Evolutionary conservation across 768 basidiomycete species (phyloP).

Genomic region (Trichaptum fuscoviolaceum): DNA sequence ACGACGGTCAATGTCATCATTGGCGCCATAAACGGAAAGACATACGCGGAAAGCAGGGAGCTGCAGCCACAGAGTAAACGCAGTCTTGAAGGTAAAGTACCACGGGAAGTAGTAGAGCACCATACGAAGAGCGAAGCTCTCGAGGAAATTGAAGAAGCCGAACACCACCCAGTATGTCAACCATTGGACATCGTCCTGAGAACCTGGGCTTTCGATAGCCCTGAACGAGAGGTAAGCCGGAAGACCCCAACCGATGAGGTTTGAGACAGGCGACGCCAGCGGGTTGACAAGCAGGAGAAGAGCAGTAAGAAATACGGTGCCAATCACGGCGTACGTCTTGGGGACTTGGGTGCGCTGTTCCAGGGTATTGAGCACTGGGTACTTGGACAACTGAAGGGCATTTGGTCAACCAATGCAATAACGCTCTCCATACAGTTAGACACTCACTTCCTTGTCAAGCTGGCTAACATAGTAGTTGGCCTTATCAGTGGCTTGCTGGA

Average conservation of each 20-base stretch:
- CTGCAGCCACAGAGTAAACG: constrained; percentile 90
- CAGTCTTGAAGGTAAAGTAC: constrained; percentile 91
- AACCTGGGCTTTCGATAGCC: constrained; percentile 83
- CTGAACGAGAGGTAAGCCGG: constrained; percentile 95
- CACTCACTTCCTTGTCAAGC: constrained; percentile 92
- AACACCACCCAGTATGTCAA: constrained; percentile 97
- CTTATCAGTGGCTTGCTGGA: constrained; percentile 80
- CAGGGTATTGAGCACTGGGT: constrained; percentile 74
- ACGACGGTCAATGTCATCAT: constrained; percentile 6
- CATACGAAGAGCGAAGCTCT: constrained; percentile 75
- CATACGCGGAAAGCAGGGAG: constrained; percentile 78
- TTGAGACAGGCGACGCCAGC: constrained; percentile 87
- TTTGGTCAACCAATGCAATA: constrained; percentile 14
- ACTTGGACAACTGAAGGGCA: constrained; percentile 64
- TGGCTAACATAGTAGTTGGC: constrained; percentile 76
- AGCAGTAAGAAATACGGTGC: constrained; percentile 57
- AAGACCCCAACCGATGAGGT: constrained; percentile 90
- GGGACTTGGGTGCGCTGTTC: constrained; percentile 91
- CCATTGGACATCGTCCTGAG: constrained; percentile 90
- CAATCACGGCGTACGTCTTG: constrained; percentile 85
- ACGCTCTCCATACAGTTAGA: not conserved
- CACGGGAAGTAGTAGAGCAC: constrained; percentile 92
- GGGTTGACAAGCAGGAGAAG: constrained; percentile 84
- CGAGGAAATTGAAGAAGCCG: constrained; percentile 89
- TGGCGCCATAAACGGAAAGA: constrained; percentile 19